A percentile compares a stretch with the other conserved stretches of the same genome.
Conservation (phyloP, 163 green algal genomes). For the Chlorella variabilis region DNA sequence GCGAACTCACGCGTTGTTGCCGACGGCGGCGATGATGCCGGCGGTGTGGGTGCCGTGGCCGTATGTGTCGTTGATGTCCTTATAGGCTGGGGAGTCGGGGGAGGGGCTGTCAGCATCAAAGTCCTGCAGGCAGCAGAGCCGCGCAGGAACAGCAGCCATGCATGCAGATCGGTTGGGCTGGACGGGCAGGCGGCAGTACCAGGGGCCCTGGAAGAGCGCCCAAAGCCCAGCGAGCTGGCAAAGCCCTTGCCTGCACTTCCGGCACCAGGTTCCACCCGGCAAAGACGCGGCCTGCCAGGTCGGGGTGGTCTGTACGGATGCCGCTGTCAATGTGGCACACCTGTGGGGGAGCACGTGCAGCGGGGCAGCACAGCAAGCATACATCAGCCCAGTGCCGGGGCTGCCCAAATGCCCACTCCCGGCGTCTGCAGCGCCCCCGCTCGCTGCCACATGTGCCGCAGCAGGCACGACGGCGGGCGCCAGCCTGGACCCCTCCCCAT, state of each 20-base stretch:
- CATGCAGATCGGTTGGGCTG: not conserved
- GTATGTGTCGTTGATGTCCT: slow-evolving; percentile 51
- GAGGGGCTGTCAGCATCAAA: not conserved
- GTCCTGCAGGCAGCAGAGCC: not conserved
- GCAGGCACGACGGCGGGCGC: no score
- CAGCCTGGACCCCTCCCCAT: not conserved
- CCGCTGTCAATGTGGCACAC: slow-evolving; percentile 74
- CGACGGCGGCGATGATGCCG: slow-evolving; percentile 47
- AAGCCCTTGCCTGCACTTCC: slow-evolving; percentile 2
- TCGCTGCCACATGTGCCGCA: no score
- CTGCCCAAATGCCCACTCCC: no score
- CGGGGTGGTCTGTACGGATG: slow-evolving; percentile 58
- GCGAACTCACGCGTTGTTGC: slow-evolving; percentile 43
- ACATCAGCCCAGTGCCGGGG: no score
- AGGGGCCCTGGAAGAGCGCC: no score
- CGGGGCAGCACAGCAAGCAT: no score
- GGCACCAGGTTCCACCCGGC: slow-evolving; percentile 58
- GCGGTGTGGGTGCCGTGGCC: slow-evolving; percentile 62
- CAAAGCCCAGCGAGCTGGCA: no score
- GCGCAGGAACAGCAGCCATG: not conserved
- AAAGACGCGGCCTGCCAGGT: slow-evolving; percentile 55
- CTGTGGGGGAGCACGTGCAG: no score
- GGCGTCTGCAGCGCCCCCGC: no score
- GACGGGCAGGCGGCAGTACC: no score
- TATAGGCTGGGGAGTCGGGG: slow-evolving; percentile 24